Percentiles rank a stretch among this genome's conserved stretches.
phyloP scores from a whole-genome alignment of 345 rosid species.

The Arabidopsis suecica region DNA sequence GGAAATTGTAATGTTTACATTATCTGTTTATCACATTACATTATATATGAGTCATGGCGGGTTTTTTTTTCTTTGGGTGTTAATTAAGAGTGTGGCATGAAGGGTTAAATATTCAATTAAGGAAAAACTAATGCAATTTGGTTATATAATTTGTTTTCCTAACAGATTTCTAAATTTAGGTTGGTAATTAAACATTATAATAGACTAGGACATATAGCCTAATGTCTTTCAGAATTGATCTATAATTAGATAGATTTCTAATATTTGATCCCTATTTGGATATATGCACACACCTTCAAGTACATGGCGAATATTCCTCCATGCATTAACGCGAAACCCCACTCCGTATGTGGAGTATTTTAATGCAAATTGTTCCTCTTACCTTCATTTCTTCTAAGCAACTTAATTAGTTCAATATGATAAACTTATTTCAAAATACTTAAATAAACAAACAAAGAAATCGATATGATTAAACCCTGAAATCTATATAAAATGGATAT shows the following conservation, averaged over 20 bases:
- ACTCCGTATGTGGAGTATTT: background rate
- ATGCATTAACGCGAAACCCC: conserved; percentile 10
- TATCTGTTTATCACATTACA: background rate
- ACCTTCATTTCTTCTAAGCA: background rate
- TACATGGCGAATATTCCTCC: conserved; percentile 28
- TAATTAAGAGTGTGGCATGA: too few species aligned
- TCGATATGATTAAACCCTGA: background rate
- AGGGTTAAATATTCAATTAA: background rate
- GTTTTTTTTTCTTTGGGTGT: too few species aligned
- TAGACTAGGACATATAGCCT: conserved; percentile 18
- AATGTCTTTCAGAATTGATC: background rate
- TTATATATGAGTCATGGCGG: too few species aligned
- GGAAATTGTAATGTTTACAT: background rate
- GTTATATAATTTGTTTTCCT: background rate
- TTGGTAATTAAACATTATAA: conserved; percentile 15
- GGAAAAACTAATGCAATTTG: background rate
- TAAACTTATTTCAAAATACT: background rate
- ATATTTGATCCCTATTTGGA: conserved; percentile 5
- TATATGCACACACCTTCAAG: conserved; percentile 16
- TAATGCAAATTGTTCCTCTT: conserved; percentile 15
- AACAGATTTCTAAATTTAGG: background rate
- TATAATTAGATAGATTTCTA: conserved; percentile 11
- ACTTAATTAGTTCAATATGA: background rate
- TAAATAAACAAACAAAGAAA: too few species aligned
- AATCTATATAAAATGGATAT: background rate